Evolutionary conservation across 306 rosid genomes (phyloP), one percentile per base, ranked within the genome.

Genomic region (Psophocarpus tetragonolobus): DNA sequence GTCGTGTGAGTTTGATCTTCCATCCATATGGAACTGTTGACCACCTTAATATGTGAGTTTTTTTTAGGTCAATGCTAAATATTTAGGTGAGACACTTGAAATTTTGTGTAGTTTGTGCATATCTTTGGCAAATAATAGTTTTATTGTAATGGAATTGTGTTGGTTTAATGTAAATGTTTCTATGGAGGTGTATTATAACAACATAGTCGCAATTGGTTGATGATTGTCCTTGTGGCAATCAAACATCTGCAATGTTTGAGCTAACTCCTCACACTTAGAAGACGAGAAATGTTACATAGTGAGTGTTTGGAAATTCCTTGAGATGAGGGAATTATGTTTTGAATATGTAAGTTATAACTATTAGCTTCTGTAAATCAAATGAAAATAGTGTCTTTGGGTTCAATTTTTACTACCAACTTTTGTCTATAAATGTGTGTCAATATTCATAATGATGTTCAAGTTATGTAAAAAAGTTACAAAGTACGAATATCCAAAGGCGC

Each of bases 1-100:
- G 62, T 45, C 6, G 12, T 33, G 41, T 27, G 80, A 73, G 62
- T 72, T 51, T 42, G 7, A 50, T 74, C 68, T 32, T 62, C 66
- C 14, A 53, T 77, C 51, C 21, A 3, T 44, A 18, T 44, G 71
- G 23, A 77, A 64, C 61, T 66, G 63, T 41, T 41, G 54, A 23
- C 71, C 76, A 44, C 56, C 63, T 48, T 27, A 73, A 62, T 11
- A 11, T 50, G 51, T 33, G n/a, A 39, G 33, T 65, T 39, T 71
- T 65, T 71, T 56, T 75, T 58, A 56, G 77, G 63, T 30, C 73
- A 71, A 2, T 39, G 32, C 64, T 67, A 57, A 38, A 13, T 35
- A 62, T n/a, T 80, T 45, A 36, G 32, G 41, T 60, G 39, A 60
- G 41, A 29, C 29, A 30, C 67, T 14, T 60, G 39, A 60, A 58